Base-by-base conservation (phyloP, 495 filamentous ascomycete genomes). In the Aspergillus taichungensis region DNA sequence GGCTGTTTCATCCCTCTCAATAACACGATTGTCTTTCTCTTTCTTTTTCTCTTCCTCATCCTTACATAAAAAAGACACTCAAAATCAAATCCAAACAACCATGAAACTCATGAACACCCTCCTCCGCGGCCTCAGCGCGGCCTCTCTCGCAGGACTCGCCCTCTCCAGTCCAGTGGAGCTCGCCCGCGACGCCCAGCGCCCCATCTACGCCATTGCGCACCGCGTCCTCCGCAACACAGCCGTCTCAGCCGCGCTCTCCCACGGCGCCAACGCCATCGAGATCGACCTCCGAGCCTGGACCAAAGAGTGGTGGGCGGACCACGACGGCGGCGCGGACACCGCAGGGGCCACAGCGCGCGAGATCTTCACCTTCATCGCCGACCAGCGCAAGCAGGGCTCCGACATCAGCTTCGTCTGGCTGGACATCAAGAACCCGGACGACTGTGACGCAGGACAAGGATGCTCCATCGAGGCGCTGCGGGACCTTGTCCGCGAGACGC, bases 221-320 rank as follows among this genome's bases (percentile, higher is more conserved):
- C 39, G 39, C 42, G 42, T 36, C 35, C 37, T 24, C 39, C 43
- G 32, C 6, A 18, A 13, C 32, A 34, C 18, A 47, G 46, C 34
- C 39, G 14, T 33, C 27, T 18, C 29, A 27, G 50, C 34, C 29
- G 42, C 50, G 7, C 18, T 48, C 6, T 35, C 40, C 0, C 46
- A 43, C 10, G 49, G 43, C n/a, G 49, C 49, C 3, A 54, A 45
- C 5, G 51, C 49, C 24, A 37, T 49, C 11, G 49, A 54, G 43
- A 41, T 54, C 9, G 51, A 45, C 30, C 42, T 45, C 1, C 28
- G 14, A 12, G 42, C 42, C 3, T 37, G 33, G 33, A 6, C 13
- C 3, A 9, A 33, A 0, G 42, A 28, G 6, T 45, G 42, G 42
- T 45, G 33, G 42, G 42, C 42, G 3, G 42, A 45, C 33, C 42